Evolutionary conservation across 108 stramenopile species (phyloP).

Genomic region (Pseudonitzschia multistriata): DNA sequence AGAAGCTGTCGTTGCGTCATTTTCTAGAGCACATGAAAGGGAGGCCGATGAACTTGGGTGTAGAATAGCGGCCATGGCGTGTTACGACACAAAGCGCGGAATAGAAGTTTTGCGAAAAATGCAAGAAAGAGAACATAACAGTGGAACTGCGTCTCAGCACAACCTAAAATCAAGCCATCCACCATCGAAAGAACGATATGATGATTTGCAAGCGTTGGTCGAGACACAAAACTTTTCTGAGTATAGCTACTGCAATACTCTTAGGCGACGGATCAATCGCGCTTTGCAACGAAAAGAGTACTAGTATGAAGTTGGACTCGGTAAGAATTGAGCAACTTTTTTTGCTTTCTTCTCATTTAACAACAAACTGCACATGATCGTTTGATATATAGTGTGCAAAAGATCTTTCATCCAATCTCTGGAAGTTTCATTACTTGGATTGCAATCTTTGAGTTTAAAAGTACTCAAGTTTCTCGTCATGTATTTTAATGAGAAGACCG

Average conservation of each 20-base stretch:
- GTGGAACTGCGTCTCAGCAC: conserved; percentile 27
- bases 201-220: conserved; percentile 38
- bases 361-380: too few species aligned
- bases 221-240: conserved; percentile 47
- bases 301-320: not conserved
- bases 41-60: conserved; percentile 80
- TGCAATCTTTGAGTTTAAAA: too few species aligned
- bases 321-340: too few species aligned
- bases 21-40: conserved; percentile 68
- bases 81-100: conserved; percentile 68
- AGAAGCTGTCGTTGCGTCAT: conserved; percentile 54
- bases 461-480: too few species aligned
- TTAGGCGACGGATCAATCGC: conserved; percentile 16
- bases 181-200: conserved; percentile 58
- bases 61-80: conserved; percentile 73
- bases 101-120: conserved; percentile 71
- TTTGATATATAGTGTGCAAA: too few species aligned
- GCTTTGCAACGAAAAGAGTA: not conserved
- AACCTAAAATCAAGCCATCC: conserved; percentile 54
- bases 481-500: too few species aligned
- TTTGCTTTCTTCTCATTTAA: too few species aligned
- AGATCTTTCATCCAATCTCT: too few species aligned
- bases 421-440: too few species aligned
- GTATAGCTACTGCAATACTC: conserved; percentile 37
- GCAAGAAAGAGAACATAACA: conserved; percentile 55